A percentile compares a stretch with the other conserved stretches of the same genome.
phyloP scores from a whole-genome alignment of 2,329 filamentous ascomycete species.

The Elsinoe australis region DNA sequence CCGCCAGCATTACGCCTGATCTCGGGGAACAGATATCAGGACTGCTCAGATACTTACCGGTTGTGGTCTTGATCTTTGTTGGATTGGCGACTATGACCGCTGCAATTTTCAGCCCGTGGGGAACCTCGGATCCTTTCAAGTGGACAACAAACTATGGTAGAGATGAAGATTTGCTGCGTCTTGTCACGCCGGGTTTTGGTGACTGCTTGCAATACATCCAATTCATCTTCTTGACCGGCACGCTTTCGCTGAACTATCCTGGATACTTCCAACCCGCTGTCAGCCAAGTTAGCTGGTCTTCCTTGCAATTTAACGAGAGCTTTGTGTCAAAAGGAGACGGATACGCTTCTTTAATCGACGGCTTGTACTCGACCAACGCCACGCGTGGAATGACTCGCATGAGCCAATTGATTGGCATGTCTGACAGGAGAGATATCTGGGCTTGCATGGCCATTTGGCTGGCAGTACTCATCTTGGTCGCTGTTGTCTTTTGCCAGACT shows the following conservation, averaged over 20 bases:
- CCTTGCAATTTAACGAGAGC: conserved; percentile 87
- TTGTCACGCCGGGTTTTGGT: conserved; percentile 92
- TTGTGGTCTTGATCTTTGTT: conserved; percentile 69
- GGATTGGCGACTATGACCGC: conserved; percentile 77
- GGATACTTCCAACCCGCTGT: conserved; percentile 90
- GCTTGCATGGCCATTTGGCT: conserved; percentile 90
- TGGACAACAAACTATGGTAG: conserved; percentile 98
- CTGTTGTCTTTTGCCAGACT: conserved; percentile 63
- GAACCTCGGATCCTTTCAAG: conserved; percentile 77
- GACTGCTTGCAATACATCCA: conserved; percentile 97
- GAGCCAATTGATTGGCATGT: conserved; percentile 76
- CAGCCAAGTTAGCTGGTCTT: conserved; percentile 81
- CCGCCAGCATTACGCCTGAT: conserved; percentile 74
- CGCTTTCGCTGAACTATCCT: conserved; percentile 78
- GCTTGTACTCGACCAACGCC: conserved; percentile 74
- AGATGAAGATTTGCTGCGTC: conserved; percentile 79
- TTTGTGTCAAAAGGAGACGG: conserved; percentile 64
- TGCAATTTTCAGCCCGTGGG: conserved; percentile 88
- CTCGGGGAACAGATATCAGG: conserved; percentile 62
- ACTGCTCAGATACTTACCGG: conserved; percentile 66
- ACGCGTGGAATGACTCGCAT: conserved; percentile 72
- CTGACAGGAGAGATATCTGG: conserved; percentile 72
- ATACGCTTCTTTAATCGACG: conserved; percentile 64
- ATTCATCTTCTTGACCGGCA: conserved; percentile 81
- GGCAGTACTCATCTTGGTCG: conserved; percentile 61